Percentiles rank a stretch among this genome's conserved stretches.
Evolutionary conservation across 2,329 filamentous ascomycete genomes (phyloP).

Genomic region (Lasiodiplodia gonubiensis): DNA sequence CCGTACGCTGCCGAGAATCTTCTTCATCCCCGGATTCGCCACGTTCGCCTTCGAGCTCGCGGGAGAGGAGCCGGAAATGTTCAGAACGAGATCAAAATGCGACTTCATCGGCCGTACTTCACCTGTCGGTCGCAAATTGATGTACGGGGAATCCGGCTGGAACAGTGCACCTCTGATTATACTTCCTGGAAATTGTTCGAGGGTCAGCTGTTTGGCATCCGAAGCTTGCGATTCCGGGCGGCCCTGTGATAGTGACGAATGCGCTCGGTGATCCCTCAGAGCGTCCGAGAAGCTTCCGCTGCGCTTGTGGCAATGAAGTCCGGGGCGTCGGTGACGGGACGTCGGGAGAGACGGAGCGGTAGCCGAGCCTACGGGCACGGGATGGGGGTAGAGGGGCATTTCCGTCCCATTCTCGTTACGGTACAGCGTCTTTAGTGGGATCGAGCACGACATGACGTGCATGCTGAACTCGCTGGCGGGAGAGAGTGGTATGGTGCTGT

Average conservation of each 20-base stretch:
- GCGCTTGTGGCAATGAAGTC: conserved; percentile 69
- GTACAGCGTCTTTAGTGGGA: conserved; percentile 52
- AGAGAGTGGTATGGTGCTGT: conserved; percentile 47
- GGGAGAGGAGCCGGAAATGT: conserved; percentile 35
- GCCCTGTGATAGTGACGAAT: conserved; percentile 6
- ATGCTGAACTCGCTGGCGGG: conserved; percentile 59
- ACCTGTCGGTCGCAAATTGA: conserved; percentile 58
- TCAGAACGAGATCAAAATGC: conserved; percentile 40
- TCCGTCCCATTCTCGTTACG: conserved; percentile 47
- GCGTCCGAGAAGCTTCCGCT: conserved; percentile 90
- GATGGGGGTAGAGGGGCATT: conserved; percentile 46
- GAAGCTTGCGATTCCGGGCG: conserved; percentile 8
- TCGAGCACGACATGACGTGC: conserved; percentile 65
- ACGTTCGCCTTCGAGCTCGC: conserved; percentile 35
- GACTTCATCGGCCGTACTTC: conserved; percentile 40
- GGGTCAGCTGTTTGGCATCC: background rate
- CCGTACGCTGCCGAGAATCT: conserved; percentile 83
- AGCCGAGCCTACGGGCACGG: conserved; percentile 34
- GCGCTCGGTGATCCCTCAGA: conserved; percentile 66
- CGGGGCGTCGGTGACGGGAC: conserved; percentile 32
- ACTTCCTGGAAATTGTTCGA: conserved; percentile 72
- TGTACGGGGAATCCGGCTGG: conserved; percentile 80
- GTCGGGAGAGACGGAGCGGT: conserved; percentile 1
- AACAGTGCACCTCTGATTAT: conserved; percentile 86
- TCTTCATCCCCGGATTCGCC: conserved; percentile 79